Evolutionary conservation across 148 eudicot genomes (phyloP), one percentile per base, ranked within the genome.

Genomic region (Arbutus unedo): DNA sequence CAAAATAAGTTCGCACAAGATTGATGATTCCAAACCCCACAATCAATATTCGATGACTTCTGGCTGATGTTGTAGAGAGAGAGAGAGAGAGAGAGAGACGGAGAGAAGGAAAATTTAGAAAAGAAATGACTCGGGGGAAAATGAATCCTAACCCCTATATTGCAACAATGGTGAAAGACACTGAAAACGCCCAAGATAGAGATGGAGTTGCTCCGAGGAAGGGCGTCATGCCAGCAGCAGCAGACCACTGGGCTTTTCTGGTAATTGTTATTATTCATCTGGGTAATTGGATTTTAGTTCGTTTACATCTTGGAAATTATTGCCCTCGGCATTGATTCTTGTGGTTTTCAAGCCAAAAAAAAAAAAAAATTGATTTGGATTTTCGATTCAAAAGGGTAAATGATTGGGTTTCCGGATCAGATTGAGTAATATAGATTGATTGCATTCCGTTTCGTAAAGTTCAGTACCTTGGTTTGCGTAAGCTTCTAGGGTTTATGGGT

Each of bases 181-280:
- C 66, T 48, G 81, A 82, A 84, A 89, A 84, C 84, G 89, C 81
- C 82, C 89, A 87, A 62, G 86, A 77, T 43, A 79, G 60, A 76
- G 81, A 19, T 38, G 74, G 76, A 74, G 31, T 48, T 14, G 18
- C 73, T 48, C 76, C 76, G 10, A 83, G 79, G 70, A 83, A 81
- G 79, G 82, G 74, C 81, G 51, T 57, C 79, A 55, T 72, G n/a
- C 44, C 71, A 31, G 81, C 82, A 66, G 81, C 82, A 66, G 74
- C 60, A 14, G 84, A 91, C 78, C 88, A 87, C 76, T 89, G 93
- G 91, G 88, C 84, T n/a, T 87, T 91, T 87, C 83, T 91, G 91
- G 93, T 91, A 85, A 38, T 53, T 18, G 5, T 19, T 8, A 6
- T 48, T 49, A 18, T 5, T 21, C 2, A 4, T 74, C 23, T 48